Conservation (phyloP, 768 basidiomycete genomes). For the Suillus lakei region DNA sequence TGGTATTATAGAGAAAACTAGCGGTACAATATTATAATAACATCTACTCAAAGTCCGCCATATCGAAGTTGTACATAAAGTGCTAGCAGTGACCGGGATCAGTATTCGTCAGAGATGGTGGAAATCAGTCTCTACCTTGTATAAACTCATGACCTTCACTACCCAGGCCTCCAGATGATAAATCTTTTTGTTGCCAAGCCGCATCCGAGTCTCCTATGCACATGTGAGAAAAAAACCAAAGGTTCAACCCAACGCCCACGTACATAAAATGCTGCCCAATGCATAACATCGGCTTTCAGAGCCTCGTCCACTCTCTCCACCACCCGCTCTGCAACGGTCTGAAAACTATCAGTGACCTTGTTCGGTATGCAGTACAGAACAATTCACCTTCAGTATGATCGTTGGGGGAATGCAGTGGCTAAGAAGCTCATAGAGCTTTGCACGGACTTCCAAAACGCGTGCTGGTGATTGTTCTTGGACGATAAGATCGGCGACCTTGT, state of each 20-base stretch:
- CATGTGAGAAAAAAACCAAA: neutral
- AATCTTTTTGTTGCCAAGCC: conserved; percentile 91
- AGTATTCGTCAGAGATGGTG: conserved; percentile 7
- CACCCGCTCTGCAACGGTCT: conserved; percentile 92
- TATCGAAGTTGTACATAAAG: conserved; percentile 38
- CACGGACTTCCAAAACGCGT: conserved; percentile 88
- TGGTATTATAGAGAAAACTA: conserved; percentile 2
- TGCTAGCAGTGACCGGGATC: conserved; percentile 21
- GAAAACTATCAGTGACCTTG: conserved; percentile 6
- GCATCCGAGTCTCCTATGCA: conserved; percentile 90
- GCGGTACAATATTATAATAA: neutral
- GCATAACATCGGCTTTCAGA: conserved; percentile 91
- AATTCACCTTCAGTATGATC: conserved; percentile 82
- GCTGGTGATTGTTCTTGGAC: conserved; percentile 88
- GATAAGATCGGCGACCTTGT: conserved; percentile 90
- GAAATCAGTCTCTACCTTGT: conserved; percentile 59
- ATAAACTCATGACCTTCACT: conserved; percentile 91
- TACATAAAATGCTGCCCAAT: conserved; percentile 98
- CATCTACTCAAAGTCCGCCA: conserved; percentile 38
- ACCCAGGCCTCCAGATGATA: conserved; percentile 98
- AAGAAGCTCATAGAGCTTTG: conserved; percentile 92
- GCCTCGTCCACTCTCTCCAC: conserved; percentile 89
- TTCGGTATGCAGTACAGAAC: neutral
- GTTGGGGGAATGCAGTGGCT: conserved; percentile 97
- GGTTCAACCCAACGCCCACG: conserved; percentile 31